Evolutionary conservation across 139 green algal genomes (phyloP), one percentile per base, ranked within the genome.

Genomic region (Diplosphaera chodatii): DNA sequence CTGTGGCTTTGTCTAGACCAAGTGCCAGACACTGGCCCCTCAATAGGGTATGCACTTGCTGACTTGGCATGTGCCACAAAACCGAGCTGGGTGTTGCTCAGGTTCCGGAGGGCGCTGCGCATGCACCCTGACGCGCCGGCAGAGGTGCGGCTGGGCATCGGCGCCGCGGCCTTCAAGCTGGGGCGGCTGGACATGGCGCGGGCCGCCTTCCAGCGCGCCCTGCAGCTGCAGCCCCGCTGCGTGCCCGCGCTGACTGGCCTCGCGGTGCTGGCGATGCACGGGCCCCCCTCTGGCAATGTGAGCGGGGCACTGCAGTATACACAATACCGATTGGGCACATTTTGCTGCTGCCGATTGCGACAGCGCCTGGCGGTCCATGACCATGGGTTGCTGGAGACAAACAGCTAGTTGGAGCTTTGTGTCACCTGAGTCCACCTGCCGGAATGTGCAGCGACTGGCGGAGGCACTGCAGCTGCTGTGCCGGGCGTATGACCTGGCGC

Each of bases 141-240:
- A 0, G 86, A 94, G 66, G 87, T 97, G 33, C 86, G 92, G 18
- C 80, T 96, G 70, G 92, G 92, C 77, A 88, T 97, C 22, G 92
- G 80, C 1, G 84, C 83, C 0, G 95, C 88, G 78, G 77, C 81
- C 63, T 88, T 91, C 56, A 72, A 74, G 31, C 71, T 94, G 55
- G 87, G 90, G 32, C 77, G 89, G 34, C 68, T 84, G 18, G 72
- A 66, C 33, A 86, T 78, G 34, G 88, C 88, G 20, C 64, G 64
- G 6, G 70, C 77, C 16, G 89, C 89, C 1, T 94, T 85, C 73
- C 48, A 80, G 64, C 80, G 92, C 10, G 86, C 87, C 64, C 74
- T 97, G 78, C 71, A 88, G 67, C 80, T 97, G 55, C 74, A 92
- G 30, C 83, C 92, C 0, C 31, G 48, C 40, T 89, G 78, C 69